Percentiles rank a stretch among this genome's conserved stretches.
Evolutionary conservation across 73 alveolate genomes (phyloP).

Genomic region (Paramecium caudatum): DNA sequence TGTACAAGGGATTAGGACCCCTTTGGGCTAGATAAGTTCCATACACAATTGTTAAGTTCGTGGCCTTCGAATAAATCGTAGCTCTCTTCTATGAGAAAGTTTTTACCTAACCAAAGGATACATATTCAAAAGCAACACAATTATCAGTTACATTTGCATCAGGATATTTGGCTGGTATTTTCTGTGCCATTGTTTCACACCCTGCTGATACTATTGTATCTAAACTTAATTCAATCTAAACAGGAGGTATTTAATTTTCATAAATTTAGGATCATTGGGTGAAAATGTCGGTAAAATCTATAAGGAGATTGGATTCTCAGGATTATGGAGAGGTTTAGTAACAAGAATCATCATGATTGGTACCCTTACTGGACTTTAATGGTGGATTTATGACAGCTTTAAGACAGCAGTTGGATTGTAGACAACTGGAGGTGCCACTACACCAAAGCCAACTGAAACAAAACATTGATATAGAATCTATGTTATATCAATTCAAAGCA

Average conservation of each 20-base stretch:
- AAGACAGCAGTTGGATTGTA: constrained; percentile 82
- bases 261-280: constrained; percentile 69
- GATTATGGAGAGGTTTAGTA: constrained; percentile 88
- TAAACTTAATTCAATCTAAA: constrained; percentile 78
- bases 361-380: constrained; percentile 88
- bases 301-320: constrained; percentile 85
- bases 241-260: constrained; percentile 64
- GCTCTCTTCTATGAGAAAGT: constrained; percentile 83
- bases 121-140: constrained; percentile 84
- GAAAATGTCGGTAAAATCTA: constrained; percentile 79
- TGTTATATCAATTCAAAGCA: constrained; percentile 46
- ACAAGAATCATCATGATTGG: constrained; percentile 94
- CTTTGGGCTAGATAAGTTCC: constrained; percentile 95
- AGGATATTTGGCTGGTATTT: constrained; percentile 92
- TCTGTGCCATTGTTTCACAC: constrained; percentile 92
- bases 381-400: constrained; percentile 93
- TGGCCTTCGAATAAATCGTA: constrained; percentile 91
- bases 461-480: constrained; percentile 9
- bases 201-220: constrained; percentile 94
- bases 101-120: constrained; percentile 80
- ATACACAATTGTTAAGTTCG: constrained; percentile 94
- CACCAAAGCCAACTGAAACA: constrained; percentile 9
- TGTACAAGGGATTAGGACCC: constrained; percentile 92
- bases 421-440: constrained; percentile 75
- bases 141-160: constrained; percentile 87